Evolutionary conservation across 768 basidiomycete species (phyloP).

Genomic region (Lyophyllum semitale): DNA sequence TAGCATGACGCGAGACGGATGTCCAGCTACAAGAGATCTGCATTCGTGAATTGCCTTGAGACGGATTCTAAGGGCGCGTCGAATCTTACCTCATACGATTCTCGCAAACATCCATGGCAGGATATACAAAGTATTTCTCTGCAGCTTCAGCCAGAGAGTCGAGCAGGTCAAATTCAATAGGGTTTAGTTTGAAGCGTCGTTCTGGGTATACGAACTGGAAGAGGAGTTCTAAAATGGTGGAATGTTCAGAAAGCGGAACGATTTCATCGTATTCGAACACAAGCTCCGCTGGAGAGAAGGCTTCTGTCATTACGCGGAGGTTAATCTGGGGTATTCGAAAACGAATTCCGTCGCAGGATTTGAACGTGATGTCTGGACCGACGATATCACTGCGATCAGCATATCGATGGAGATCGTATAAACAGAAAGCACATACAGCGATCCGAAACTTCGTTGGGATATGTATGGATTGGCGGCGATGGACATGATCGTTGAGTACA

Average conservation of each 20-base stretch:
- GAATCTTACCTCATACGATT: neutral
- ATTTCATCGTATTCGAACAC: neutral
- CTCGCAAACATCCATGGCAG: neutral
- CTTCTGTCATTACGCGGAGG: conserved; percentile 3
- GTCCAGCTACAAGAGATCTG: too few species aligned
- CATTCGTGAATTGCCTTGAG: too few species aligned
- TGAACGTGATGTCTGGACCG: conserved; percentile 15
- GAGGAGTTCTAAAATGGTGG: neutral
- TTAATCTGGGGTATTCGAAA: conserved; percentile 14
- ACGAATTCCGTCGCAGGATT: conserved; percentile 9
- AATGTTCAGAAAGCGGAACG: conserved; percentile 2
- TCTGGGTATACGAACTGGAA: conserved; percentile 4
- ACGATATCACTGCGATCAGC: too few species aligned
- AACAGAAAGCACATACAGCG: too few species aligned
- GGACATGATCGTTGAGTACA: too few species aligned
- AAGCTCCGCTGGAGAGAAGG: conserved; percentile 8
- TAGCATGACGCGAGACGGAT: too few species aligned
- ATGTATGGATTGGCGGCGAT: too few species aligned
- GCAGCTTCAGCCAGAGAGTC: conserved; percentile 8
- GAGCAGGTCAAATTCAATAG: conserved; percentile 2
- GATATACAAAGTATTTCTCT: conserved; percentile 17
- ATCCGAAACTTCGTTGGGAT: too few species aligned
- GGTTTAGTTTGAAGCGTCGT: conserved; percentile 1
- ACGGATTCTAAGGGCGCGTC: too few species aligned
- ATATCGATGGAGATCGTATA: too few species aligned